phyloP scores from a whole-genome alignment of 345 rosid species.

The Heritiera littoralis region DNA sequence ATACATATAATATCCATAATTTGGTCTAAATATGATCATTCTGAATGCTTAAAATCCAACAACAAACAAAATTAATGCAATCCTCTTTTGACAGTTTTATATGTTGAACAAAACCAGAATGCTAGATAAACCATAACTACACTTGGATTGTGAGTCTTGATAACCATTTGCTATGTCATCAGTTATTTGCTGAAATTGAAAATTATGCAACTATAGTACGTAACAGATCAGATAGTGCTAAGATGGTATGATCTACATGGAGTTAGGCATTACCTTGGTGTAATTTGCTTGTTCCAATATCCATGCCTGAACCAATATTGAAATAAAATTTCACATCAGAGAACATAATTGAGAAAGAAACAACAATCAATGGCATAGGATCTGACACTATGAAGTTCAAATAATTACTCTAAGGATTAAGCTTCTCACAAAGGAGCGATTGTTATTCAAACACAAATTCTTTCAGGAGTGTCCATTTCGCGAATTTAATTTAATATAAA shows the following conservation, averaged over 20 bases:
- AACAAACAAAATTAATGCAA: neutral
- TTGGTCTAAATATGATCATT: neutral
- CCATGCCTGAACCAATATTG: conserved; percentile 56
- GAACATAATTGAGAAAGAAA: neutral
- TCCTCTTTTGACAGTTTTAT: neutral
- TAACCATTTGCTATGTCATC: conserved; percentile 2
- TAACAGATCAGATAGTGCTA: neutral
- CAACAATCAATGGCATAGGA: neutral
- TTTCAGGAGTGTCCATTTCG: neutral
- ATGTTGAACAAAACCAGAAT: neutral
- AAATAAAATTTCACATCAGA: conserved; percentile 4
- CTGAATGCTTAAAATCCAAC: neutral
- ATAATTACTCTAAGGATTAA: neutral
- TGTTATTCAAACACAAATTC: too few species aligned
- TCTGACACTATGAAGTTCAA: neutral
- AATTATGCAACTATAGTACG: neutral
- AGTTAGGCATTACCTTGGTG: conserved; percentile 61
- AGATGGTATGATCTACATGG: neutral
- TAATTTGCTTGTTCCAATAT: conserved; percentile 73
- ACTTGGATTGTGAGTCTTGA: neutral
- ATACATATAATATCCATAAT: neutral
- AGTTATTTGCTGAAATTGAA: neutral
- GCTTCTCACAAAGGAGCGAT: neutral
- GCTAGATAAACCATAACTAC: neutral
- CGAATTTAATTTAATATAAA: neutral